Evolutionary conservation across 1,139 yeast species (phyloP).

Genomic region (Geotrichum macrosporum): DNA sequence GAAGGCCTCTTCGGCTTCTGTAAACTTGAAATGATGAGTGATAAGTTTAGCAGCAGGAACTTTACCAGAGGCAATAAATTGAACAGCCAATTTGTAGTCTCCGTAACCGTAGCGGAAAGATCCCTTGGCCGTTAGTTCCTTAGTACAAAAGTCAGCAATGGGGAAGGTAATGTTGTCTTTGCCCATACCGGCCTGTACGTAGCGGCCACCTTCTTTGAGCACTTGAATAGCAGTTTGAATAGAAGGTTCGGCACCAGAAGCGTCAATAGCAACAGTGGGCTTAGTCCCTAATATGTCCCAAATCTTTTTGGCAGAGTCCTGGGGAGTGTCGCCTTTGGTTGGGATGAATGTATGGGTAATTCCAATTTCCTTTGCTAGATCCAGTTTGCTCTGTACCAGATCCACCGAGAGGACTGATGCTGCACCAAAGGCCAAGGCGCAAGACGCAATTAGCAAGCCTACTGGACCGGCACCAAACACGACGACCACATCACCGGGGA

Average conservation of each 20-base stretch:
- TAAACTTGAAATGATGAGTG: conserved; percentile 71
- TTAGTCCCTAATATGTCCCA: conserved; percentile 39
- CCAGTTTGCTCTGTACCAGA: conserved; percentile 54
- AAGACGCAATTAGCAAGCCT: conserved; percentile 73
- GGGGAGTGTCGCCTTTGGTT: conserved; percentile 32
- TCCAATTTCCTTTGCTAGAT: conserved; percentile 52
- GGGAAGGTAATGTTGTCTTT: conserved; percentile 66
- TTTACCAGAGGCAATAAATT: conserved; percentile 56
- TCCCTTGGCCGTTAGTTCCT: conserved; percentile 68
- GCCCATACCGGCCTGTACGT: conserved; percentile 77
- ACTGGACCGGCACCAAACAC: conserved; percentile 95
- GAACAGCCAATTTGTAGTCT: conserved; percentile 75
- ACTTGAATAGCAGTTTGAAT: conserved; percentile 59
- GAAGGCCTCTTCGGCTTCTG: conserved; percentile 77
- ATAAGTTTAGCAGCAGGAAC: conserved; percentile 63
- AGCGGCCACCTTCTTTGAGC: conserved; percentile 58
- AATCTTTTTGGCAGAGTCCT: conserved; percentile 41
- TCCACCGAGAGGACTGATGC: conserved; percentile 63
- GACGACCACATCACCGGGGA: conserved; percentile 68
- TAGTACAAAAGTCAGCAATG: conserved; percentile 62
- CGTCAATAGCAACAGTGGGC: conserved; percentile 66
- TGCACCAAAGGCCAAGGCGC: conserved; percentile 82
- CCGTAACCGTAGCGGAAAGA: conserved; percentile 77
- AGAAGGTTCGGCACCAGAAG: conserved; percentile 67
- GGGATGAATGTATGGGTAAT: conserved; percentile 57